Base-by-base conservation (phyloP, 495 filamentous ascomycete genomes). In the Neurospora terricola region DNA sequence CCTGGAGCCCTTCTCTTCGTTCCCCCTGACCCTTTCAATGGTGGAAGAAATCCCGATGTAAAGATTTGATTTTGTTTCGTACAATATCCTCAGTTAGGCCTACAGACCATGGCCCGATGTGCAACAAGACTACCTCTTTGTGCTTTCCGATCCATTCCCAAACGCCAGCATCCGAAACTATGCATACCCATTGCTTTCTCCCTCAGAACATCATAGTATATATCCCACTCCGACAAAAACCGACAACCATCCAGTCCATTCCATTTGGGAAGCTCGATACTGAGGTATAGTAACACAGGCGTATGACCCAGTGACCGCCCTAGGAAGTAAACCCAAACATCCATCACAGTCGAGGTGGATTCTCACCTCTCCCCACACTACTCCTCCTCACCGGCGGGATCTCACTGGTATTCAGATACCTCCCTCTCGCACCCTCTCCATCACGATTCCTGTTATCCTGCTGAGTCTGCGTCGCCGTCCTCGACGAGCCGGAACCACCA, bases 291-390 rank as follows among this genome's bases (percentile, higher is more conserved):
- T 23, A 21, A 10, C 45, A 54, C 2, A 11, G 11, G 4, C 45
- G 21, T 54, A 21, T 54, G 21, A 54, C 21, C 45, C 45, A 23
- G n/a, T 21, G 45, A 23, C 45, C 10, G 45, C 1, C 12, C 48
- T 23, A 27, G 23, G 12, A 14, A 27, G 23, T 27, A 12, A 6
- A 2, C 6, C 45, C 48, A 23, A 30, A 30, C 48, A 59, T 23
- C 23, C 23, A 4, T 70, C 37, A 73, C 10, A 73, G 37, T 30
- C 72, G 72, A 14, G 72, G 72, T 70, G 72, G 72, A 38, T 73
- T 70, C 34, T 73, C 66, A 4, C 72, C 72, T 62, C 72, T 70
- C n/a, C 68, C 72, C 9, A 70, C 68, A 10, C 72, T 59, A 38
- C 7, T 69, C 12, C 71, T 62, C 21, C 71, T 36, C 10, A 34